Conservation (phyloP, 2,329 filamentous ascomycete species). For the Epichloe coenophiala region DNA sequence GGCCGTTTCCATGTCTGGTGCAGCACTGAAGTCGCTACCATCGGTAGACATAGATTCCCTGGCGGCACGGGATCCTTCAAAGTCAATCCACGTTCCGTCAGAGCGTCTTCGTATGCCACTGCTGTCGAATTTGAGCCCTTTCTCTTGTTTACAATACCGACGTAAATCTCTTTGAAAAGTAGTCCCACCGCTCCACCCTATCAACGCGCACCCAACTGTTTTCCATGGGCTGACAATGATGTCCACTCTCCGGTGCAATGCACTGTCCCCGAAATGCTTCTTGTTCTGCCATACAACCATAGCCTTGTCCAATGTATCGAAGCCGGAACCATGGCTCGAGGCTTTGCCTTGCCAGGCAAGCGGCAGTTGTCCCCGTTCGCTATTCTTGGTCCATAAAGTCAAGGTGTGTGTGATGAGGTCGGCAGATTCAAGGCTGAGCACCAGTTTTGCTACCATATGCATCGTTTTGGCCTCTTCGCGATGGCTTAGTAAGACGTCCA, state of each 20-base stretch:
- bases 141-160: constrained; percentile 60
- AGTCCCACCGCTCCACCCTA: constrained; percentile 79
- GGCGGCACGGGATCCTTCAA: constrained; percentile 29
- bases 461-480: constrained; percentile 54
- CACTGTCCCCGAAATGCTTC: not conserved
- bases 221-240: constrained; percentile 86
- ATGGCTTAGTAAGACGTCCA: constrained; percentile 76
- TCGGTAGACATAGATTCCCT: constrained; percentile 13
- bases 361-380: constrained; percentile 54
- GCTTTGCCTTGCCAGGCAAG: constrained; percentile 36
- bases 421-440: constrained; percentile 53
- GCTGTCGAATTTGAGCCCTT: constrained; percentile 76
- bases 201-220: constrained; percentile 73
- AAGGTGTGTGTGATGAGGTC: constrained; percentile 74
- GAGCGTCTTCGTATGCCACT: constrained; percentile 62
- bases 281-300: constrained; percentile 72
- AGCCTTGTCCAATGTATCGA: constrained; percentile 84
- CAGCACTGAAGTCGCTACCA: constrained; percentile 23
- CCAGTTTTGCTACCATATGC: constrained; percentile 58
- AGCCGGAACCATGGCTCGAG: constrained; percentile 39
- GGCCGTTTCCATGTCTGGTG: constrained; percentile 55
- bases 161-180: constrained; percentile 83
- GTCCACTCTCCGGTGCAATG: constrained; percentile 71
- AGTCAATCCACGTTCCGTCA: constrained; percentile 56
- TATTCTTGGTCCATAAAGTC: constrained; percentile 53